Evolutionary conservation across 106 monocot genomes (phyloP).

Genomic region (Platanthera guangdongensis): DNA sequence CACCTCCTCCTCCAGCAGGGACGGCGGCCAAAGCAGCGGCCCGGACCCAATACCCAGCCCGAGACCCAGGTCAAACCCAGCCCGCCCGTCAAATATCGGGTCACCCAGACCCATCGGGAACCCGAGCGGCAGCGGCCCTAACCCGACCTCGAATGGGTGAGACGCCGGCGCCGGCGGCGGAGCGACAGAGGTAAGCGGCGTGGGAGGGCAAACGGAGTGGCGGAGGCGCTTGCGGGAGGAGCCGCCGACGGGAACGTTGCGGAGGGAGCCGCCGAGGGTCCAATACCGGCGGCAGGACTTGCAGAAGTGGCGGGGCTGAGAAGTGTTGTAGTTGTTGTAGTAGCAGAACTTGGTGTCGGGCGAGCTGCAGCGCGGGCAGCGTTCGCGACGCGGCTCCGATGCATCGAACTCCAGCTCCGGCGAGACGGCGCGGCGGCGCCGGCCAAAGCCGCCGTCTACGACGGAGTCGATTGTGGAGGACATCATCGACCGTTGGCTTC

Average conservation of each 20-base stretch:
- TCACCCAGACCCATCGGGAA: background rate
- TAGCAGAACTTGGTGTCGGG: conserved; percentile 49
- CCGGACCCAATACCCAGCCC: background rate
- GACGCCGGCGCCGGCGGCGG: background rate
- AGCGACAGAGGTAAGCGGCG: background rate
- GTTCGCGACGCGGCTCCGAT: background rate
- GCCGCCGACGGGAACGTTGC: conserved; percentile 10
- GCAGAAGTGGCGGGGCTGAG: conserved; percentile 9
- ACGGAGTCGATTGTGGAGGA: background rate
- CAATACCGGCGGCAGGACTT: conserved; percentile 4
- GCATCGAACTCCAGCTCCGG: background rate
- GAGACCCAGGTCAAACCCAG: background rate
- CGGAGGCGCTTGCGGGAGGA: conserved; percentile 7
- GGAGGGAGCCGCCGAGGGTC: conserved; percentile 11
- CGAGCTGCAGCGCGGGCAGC: conserved; percentile 5
- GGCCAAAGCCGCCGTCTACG: background rate
- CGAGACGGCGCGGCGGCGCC: background rate
- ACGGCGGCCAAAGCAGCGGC: background rate
- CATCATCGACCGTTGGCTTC: background rate
- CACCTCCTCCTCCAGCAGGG: background rate
- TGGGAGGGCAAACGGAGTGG: background rate
- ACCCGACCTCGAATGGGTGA: background rate
- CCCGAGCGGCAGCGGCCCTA: background rate
- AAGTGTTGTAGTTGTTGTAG: conserved; percentile 52
- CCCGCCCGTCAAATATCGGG: background rate